These are phyloP conservation scores for Drosera spatulata DNA, from an alignment of 179 eudicot species.

Conservation along the genomic window DNA sequence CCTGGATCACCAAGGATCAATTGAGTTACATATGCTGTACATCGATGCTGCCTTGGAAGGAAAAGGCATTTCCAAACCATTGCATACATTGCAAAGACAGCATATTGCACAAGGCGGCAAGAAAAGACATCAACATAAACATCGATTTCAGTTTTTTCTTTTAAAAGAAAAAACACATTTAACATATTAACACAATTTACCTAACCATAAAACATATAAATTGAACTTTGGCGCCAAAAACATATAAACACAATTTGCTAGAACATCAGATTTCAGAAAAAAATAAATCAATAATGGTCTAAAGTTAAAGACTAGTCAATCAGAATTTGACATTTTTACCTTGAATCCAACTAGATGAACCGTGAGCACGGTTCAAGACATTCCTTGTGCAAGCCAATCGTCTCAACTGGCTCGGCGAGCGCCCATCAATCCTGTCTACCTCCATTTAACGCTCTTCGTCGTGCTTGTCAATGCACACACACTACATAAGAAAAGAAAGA, in stretches of 20 bases:
- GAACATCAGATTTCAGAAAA: neutral
- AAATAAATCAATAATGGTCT: neutral
- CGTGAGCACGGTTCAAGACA: conserved; percentile 75
- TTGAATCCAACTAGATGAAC: conserved; percentile 86
- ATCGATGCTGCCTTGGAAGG: neutral
- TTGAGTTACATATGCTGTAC: neutral
- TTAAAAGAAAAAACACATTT: too few species aligned
- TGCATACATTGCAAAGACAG: neutral
- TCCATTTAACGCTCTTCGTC: conserved; percentile 28
- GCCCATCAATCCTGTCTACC: conserved; percentile 54
- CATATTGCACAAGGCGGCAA: too few species aligned
- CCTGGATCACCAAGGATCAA: conserved; percentile 25
- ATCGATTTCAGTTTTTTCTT: too few species aligned
- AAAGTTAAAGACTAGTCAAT: neutral
- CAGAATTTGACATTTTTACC: conserved; percentile 18
- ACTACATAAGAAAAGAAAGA: too few species aligned
- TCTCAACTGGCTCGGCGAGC: conserved; percentile 59
- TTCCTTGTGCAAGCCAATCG: conserved; percentile 53
- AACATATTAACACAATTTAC: too few species aligned
- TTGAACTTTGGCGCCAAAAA: too few species aligned
- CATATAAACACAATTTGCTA: neutral
- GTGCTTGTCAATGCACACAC: too few species aligned
- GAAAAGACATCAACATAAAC: too few species aligned
- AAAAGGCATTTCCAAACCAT: neutral
- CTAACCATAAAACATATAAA: too few species aligned